phyloP scores from a whole-genome alignment of 2,329 filamentous ascomycete genomes.

The Alternaria novae-zelandiae region DNA sequence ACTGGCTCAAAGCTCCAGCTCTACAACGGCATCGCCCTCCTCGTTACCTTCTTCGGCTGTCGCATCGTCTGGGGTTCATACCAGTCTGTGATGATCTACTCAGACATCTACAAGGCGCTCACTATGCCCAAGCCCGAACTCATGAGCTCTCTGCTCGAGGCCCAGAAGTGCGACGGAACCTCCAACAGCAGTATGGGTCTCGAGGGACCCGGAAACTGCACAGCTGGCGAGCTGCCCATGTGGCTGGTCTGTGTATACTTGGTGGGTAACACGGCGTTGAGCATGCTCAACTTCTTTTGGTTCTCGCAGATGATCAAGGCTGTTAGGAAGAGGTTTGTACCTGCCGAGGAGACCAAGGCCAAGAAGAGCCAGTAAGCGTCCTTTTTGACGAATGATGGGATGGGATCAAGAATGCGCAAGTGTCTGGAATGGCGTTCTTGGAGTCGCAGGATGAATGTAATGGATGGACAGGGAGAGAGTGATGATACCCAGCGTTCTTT shows the following conservation, averaged over 20 bases:
- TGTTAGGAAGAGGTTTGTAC: conserved; percentile 76
- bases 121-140: conserved; percentile 23
- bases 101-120: conserved; percentile 66
- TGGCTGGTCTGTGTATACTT: conserved; percentile 75
- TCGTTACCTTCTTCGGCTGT: conserved; percentile 75
- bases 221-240: conserved; percentile 58
- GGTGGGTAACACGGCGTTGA: conserved; percentile 74
- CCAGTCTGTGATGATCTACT: conserved; percentile 68
- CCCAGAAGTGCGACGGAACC: conserved; percentile 57
- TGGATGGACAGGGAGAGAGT: not conserved
- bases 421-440: not conserved
- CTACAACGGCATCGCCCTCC: conserved; percentile 76
- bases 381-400: not conserved
- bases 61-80: conserved; percentile 80
- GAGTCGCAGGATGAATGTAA: not conserved
- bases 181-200: conserved; percentile 33
- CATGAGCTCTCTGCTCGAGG: conserved; percentile 27
- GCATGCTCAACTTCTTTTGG: conserved; percentile 81
- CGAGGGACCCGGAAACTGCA: conserved; percentile 26
- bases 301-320: conserved; percentile 84
- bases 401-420: not conserved
- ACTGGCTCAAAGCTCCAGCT: conserved; percentile 77
- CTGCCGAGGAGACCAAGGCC: conserved; percentile 21
- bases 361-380: conserved; percentile 30
- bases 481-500: conserved; percentile 8